Base-by-base conservation (phyloP, 768 basidiomycete species). In the Lentinus brumalis region DNA sequence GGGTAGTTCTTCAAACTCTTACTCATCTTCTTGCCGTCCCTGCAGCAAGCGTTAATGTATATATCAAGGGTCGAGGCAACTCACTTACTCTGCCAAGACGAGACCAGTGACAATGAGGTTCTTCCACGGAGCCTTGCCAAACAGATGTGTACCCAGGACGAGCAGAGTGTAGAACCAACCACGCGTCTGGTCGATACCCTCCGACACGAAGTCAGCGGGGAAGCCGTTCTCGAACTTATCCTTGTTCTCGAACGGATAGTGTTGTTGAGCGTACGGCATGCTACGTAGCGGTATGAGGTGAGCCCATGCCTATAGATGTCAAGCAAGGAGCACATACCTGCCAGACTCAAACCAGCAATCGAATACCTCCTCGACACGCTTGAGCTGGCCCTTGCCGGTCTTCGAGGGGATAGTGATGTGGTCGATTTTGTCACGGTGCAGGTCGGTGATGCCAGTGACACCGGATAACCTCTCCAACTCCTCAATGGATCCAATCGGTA, bases 261-360 rank as follows among this genome's bases (percentile, higher is more conserved):
- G 97, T 12, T 86, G 81, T 69, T 98, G 96, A 3, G 96, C 96
- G 71, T 95, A 99, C 4, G 97, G 97, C 97, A 99, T 99, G 71
- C 96, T 98, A 67, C 63, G 29, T n/a, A 30, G 15, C 29, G 6
- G 2, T 5, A 53, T 2, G 56, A 29, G 39, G 12, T 31, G 31
- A 26, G 10, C 14, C 7, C n/a, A 38, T 0, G 12, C 15, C 11
- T 0, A 31, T 1, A 4, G 30, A 15, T 3, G 18, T 11, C 16
- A 15, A 1, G 5, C 1, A 5, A 5, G 3, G 3, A 14, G 16
- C 31, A 67, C 84, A 62, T 65, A 94, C 94, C 92, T 94, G 78
- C 97, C 97, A 4, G 96, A 98, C 77, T 99, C 97, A 71, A 99
- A 99, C 97, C 97, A 99, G 70, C 97, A 99, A 72, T 99, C 97